Conservation (phyloP, 441 rosid genomes). For the Adansonia rubrostipa region DNA sequence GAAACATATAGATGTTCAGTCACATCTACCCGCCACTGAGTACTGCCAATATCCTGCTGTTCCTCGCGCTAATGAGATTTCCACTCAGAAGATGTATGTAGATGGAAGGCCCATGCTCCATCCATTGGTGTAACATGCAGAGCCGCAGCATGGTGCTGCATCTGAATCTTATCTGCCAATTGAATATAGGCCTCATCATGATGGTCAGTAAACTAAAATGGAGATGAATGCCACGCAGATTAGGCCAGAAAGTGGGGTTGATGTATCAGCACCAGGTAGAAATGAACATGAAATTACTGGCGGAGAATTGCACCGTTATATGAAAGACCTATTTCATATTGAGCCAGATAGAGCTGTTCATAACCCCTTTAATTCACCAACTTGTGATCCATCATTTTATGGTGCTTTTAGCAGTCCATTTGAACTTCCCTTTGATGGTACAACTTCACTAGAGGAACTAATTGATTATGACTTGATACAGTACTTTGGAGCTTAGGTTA, state of each 20-base stretch:
- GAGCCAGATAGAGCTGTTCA: conserved; percentile 66
- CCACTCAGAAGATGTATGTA: conserved; percentile 51
- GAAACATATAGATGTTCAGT: conserved; percentile 37
- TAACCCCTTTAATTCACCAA: conserved; percentile 58
- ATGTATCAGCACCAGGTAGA: conserved; percentile 39
- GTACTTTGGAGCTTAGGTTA: conserved; percentile 63
- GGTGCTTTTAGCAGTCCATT: conserved; percentile 44
- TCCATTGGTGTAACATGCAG: conserved; percentile 47
- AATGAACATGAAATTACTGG: conserved; percentile 48
- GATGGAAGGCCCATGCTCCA: conserved; percentile 58
- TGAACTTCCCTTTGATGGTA: conserved; percentile 35
- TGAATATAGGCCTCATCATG: conserved; percentile 49
- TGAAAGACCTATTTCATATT: conserved; percentile 42
- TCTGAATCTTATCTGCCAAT: conserved; percentile 55
- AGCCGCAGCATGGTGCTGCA: conserved; percentile 47
- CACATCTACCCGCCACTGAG: conserved; percentile 40
- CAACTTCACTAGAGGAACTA: conserved; percentile 40
- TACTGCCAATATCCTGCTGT: conserved; percentile 47
- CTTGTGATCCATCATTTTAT: conserved; percentile 46
- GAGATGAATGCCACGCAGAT: conserved; percentile 42
- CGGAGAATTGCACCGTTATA: conserved; percentile 43
- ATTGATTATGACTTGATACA: conserved; percentile 58
- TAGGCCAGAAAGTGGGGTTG: conserved; percentile 44
- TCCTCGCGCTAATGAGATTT: conserved; percentile 45
- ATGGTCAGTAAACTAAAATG: conserved; percentile 48